phyloP scores from a whole-genome alignment of 2,329 filamentous ascomycete genomes.

The Thielaviopsis euricoi region DNA sequence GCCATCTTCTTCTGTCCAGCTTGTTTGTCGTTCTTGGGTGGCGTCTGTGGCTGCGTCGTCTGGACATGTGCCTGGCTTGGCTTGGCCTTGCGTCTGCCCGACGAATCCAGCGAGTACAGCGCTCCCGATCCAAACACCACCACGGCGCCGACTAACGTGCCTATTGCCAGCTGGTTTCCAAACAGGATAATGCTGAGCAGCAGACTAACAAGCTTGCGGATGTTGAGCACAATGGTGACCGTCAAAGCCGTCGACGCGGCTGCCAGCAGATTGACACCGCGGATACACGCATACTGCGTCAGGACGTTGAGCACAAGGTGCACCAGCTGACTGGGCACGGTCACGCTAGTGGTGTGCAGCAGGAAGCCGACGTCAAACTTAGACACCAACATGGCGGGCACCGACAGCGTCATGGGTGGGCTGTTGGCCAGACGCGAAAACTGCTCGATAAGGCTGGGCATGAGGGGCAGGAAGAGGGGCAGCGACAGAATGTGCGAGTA shows the following conservation, averaged over 20 bases:
- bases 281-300: slow-evolving; percentile 89
- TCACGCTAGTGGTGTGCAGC: neutral
- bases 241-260: slow-evolving; percentile 81
- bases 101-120: slow-evolving; percentile 65
- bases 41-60: neutral
- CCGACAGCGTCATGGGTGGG: slow-evolving; percentile 29
- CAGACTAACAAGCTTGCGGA: slow-evolving; percentile 83
- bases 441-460: slow-evolving; percentile 46
- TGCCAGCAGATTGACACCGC: slow-evolving; percentile 86
- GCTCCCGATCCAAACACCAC: slow-evolving; percentile 87
- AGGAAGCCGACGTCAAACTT: neutral
- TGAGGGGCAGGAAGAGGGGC: slow-evolving; percentile 58
- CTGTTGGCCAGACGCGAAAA: slow-evolving; percentile 48
- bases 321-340: slow-evolving; percentile 50
- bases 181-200: slow-evolving; percentile 88
- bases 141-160: slow-evolving; percentile 64
- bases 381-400: slow-evolving; percentile 3
- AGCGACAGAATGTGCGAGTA: slow-evolving; percentile 69
- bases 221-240: slow-evolving; percentile 90
- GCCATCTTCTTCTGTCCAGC: slow-evolving; percentile 8
- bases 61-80: neutral
- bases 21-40: neutral
- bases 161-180: slow-evolving; percentile 61
- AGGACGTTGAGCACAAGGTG: slow-evolving; percentile 62
- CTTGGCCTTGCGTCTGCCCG: slow-evolving; percentile 2